Conservation (phyloP, 1,284 basidiomycete genomes). For the Waitea zeae region DNA sequence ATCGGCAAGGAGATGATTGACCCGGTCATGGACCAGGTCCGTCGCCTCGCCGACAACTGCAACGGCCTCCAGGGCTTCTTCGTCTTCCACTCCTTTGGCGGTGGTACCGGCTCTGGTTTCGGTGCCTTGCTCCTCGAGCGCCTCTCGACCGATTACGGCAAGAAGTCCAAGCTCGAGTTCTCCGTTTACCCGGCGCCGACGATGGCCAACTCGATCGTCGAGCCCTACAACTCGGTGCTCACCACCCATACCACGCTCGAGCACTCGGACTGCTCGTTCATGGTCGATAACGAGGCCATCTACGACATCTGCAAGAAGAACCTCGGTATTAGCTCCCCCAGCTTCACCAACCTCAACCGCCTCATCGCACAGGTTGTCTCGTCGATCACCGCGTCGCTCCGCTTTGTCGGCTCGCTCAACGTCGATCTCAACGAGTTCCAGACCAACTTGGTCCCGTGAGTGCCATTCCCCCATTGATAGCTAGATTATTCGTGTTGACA, state of each 20-base stretch:
- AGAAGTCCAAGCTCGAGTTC: slow-evolving; percentile 99
- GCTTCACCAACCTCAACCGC: slow-evolving; percentile 80
- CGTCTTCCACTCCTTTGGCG: slow-evolving; percentile 99
- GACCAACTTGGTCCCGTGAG: slow-evolving; percentile 64
- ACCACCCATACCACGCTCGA: slow-evolving; percentile 98
- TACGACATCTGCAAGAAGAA: slow-evolving; percentile 94
- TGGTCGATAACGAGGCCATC: slow-evolving; percentile 93
- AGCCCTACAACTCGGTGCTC: slow-evolving; percentile 98
- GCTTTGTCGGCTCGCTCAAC: slow-evolving; percentile 70
- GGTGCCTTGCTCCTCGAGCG: slow-evolving; percentile 95
- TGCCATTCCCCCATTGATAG: no score
- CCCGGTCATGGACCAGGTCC: slow-evolving; percentile 88
- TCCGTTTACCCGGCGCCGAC: slow-evolving; percentile 93
- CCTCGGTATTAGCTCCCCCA: slow-evolving; percentile 62
- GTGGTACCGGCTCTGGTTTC: slow-evolving; percentile 98
- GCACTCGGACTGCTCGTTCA: slow-evolving; percentile 99
- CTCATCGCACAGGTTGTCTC: slow-evolving; percentile 86
- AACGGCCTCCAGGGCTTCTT: slow-evolving; percentile 98
- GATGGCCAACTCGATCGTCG: slow-evolving; percentile 93
- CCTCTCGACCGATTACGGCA: slow-evolving; percentile 96
- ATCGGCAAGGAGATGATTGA: slow-evolving; percentile 94
- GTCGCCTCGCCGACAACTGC: slow-evolving; percentile 95
- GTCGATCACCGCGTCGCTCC: slow-evolving; percentile 69
- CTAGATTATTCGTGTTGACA: slow-evolving; percentile 5
- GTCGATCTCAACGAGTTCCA: slow-evolving; percentile 78